Evolutionary conservation across 257 asterid species (phyloP), one percentile per base, ranked within the genome.

Genomic region (Cruciata laevipes): DNA sequence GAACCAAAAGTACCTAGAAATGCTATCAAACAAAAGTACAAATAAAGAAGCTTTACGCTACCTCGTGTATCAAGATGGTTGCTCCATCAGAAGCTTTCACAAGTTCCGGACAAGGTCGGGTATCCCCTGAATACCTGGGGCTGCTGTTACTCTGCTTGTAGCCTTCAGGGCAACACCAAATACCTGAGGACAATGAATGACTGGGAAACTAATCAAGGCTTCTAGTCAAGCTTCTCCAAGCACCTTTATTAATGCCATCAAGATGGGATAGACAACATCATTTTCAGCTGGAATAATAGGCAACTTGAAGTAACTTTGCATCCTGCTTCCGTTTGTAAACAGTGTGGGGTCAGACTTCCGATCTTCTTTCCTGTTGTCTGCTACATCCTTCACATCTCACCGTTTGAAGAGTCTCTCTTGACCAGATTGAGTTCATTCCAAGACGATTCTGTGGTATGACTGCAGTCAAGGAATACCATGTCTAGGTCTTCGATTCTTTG

Each of bases 71-170:
- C 57, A 93, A 95, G 75, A 90, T 87, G 3, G 97, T 90, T 18
- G 96, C 99, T 12, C 90, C 95, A 1, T 51, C 77, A 11, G 99
- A 77, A 35, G 96, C 96, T 74, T 76, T 71, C 59, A 88, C 83
- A 53, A 88, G 85, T 73, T 90, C 95, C 3, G 89, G 90, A 78
- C 99, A 94, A 20, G 99, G 99, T 77, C 99, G 72, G 63, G 99
- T 94, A 78, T 94, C 99, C 5, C 99, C 99, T 1, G 99, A 94
- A 84, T 94, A 94, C 96, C 95, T 0, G 66, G 73, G 6, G n/a
- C n/a, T n/a, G 71, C 32, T 69, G 84, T 85, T 21, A 79, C 44
- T 82, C 95, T 84, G 61, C 74, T 73, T 5, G 89, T 63, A 3
- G 92, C 96, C 86, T 87, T 80, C 67, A 90, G 68, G 10, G 33